These are phyloP conservation scores for Cryphonectria radicalis DNA, from an alignment of 2,329 filamentous ascomycete genomes.

Conservation along the genomic window DNA sequence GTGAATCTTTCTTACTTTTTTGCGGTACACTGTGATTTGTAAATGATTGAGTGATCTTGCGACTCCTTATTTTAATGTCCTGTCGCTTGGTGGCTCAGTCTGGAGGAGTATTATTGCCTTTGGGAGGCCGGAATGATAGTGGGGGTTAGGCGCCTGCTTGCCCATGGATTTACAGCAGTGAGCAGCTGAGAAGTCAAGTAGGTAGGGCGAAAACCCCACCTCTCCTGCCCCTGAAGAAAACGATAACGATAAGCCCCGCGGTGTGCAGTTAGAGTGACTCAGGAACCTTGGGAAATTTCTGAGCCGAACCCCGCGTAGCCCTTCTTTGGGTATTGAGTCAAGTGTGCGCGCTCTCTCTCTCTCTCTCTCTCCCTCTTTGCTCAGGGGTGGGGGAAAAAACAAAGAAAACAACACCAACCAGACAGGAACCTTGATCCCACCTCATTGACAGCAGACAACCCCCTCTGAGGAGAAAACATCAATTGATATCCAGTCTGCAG, in stretches of 20 bases:
- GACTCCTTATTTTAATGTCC: background rate
- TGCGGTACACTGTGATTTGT: background rate
- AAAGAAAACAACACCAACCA: background rate
- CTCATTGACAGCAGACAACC: background rate
- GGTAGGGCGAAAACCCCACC: background rate
- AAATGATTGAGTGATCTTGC: background rate
- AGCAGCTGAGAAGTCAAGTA: background rate
- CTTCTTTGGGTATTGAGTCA: background rate
- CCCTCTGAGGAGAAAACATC: background rate
- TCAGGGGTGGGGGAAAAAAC: background rate
- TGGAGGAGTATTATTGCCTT: background rate
- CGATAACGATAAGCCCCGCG: slow-evolving; percentile 24
- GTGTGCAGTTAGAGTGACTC: slow-evolving; percentile 1
- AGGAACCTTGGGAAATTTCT: slow-evolving; percentile 6
- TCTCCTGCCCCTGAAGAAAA: background rate
- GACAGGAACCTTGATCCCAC: background rate
- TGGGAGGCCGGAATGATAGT: background rate
- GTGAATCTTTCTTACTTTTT: background rate
- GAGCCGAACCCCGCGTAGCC: slow-evolving; percentile 10
- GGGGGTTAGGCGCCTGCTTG: background rate
- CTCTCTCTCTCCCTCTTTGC: background rate
- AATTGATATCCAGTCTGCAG: slow-evolving; percentile 21
- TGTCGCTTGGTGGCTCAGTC: background rate
- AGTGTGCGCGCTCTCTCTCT: background rate
- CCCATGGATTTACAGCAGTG: background rate